Conservation (phyloP, 2,329 filamentous ascomycete genomes). For the Chaetomiaceae sp. region DNA sequence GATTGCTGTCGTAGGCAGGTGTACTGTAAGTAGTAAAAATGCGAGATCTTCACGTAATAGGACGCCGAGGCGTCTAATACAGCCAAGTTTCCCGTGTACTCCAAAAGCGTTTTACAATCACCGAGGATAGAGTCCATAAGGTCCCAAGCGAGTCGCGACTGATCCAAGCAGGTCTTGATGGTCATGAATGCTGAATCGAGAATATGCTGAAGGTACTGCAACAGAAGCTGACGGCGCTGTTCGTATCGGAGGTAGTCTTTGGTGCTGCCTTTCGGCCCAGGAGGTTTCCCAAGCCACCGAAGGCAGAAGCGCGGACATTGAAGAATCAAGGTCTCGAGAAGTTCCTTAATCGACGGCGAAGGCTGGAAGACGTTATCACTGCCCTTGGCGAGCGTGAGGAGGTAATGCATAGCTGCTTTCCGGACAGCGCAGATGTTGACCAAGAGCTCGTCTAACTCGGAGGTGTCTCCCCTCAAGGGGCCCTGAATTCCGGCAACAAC, state of each 20-base stretch:
- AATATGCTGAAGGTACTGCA: constrained; percentile 50
- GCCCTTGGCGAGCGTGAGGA: constrained; percentile 32
- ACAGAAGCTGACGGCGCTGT: constrained; percentile 51
- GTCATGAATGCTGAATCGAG: constrained; percentile 59
- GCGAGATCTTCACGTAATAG: constrained; percentile 64
- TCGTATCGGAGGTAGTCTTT: constrained; percentile 60
- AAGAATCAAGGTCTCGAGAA: constrained; percentile 54
- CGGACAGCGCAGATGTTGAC: constrained; percentile 52
- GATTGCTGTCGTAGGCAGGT: constrained; percentile 45
- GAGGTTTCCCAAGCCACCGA: constrained; percentile 58
- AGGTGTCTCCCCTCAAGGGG: constrained; percentile 53
- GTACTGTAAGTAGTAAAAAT: constrained; percentile 65
- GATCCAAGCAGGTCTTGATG: constrained; percentile 49
- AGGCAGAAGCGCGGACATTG: constrained; percentile 57
- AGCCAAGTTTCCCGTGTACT: constrained; percentile 44
- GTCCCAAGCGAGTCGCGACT: constrained; percentile 48
- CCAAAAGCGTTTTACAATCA: constrained; percentile 52
- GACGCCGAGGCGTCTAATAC: constrained; percentile 33
- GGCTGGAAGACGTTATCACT: constrained; percentile 13
- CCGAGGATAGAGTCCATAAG: constrained; percentile 53
- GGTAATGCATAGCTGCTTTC: constrained; percentile 48
- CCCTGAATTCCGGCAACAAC: constrained; percentile 55
- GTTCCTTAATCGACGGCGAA: constrained; percentile 27
- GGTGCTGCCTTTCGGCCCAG: constrained; percentile 45
- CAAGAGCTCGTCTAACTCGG: constrained; percentile 59